A percentile compares a stretch with the other conserved stretches of the same genome.
These are phyloP conservation scores for Ilex aquifolium DNA, from an alignment of 257 asterid genomes.

Conservation along the genomic window DNA sequence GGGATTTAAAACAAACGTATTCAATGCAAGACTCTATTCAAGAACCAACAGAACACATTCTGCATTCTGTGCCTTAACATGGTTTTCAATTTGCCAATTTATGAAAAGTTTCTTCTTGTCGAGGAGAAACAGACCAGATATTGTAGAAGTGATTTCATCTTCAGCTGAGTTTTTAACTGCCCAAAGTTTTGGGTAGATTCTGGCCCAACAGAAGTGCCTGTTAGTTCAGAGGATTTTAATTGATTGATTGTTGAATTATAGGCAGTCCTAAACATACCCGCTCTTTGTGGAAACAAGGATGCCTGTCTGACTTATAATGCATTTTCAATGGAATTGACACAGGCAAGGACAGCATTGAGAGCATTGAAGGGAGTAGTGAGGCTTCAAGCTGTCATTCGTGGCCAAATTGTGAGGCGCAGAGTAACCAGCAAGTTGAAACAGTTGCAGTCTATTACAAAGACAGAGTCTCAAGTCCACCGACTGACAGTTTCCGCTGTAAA, in stretches of 20 bases:
- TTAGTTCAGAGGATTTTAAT: no score
- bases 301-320: neutral
- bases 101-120: no score
- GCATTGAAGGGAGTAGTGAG: conserved; percentile 76
- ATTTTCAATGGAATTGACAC: conserved; percentile 8
- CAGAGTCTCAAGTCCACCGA: conserved; percentile 23
- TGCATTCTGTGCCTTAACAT: no score
- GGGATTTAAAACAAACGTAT: no score
- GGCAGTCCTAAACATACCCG: neutral
- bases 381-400: conserved; percentile 82
- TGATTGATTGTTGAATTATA: neutral
- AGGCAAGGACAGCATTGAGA: conserved; percentile 79
- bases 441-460: conserved; percentile 16
- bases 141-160: no score
- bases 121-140: no score
- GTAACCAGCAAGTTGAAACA: conserved; percentile 21
- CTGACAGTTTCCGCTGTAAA: conserved; percentile 35
- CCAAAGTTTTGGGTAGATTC: no score
- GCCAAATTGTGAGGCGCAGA: conserved; percentile 56
- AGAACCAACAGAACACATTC: no score
- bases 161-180: no score
- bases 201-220: no score
- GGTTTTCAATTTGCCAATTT: no score
- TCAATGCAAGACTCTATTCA: no score
- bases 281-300: neutral